phyloP scores from a whole-genome alignment of 2,329 filamentous ascomycete genomes.

The Chaetoscypha palmicola region DNA sequence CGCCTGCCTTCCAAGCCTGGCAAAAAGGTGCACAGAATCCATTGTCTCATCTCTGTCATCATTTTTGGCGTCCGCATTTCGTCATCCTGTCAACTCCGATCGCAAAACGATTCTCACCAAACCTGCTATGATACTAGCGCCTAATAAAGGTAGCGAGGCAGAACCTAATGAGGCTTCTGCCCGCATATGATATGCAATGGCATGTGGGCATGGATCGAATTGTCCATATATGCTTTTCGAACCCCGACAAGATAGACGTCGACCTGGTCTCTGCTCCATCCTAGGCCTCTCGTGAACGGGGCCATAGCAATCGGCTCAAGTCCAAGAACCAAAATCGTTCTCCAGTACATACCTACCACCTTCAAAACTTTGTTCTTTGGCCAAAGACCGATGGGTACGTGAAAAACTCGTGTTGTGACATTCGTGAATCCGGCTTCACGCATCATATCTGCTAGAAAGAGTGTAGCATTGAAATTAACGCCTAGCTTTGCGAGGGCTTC shows the following conservation, averaged over 20 bases:
- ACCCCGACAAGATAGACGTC: slow-evolving; percentile 43
- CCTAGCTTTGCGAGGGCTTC: slow-evolving; percentile 39
- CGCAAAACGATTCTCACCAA: no score
- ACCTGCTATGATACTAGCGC: background rate
- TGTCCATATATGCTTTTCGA: slow-evolving; percentile 40
- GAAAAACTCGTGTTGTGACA: slow-evolving; percentile 32
- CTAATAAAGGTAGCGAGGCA: no score
- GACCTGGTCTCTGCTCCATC: slow-evolving; percentile 42
- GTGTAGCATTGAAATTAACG: slow-evolving; percentile 40
- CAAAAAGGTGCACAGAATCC: no score
- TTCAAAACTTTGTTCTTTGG: slow-evolving; percentile 41
- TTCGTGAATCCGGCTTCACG: slow-evolving; percentile 46
- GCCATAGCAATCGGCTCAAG: slow-evolving; percentile 46
- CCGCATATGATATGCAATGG: slow-evolving; percentile 48
- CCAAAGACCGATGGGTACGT: slow-evolving; percentile 42
- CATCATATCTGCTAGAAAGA: slow-evolving; percentile 39
- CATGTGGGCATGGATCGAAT: slow-evolving; percentile 42
- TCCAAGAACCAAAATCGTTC: slow-evolving; percentile 43
- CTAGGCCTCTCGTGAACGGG: slow-evolving; percentile 43
- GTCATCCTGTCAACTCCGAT: no score
- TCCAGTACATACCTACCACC: slow-evolving; percentile 45
- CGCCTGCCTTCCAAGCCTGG: no score
- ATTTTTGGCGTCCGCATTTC: no score
- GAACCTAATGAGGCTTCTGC: slow-evolving; percentile 44
- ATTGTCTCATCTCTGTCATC: background rate